Evolutionary conservation across 1,139 yeast species (phyloP).

Genomic region (Yamadazyma dushanensis): DNA sequence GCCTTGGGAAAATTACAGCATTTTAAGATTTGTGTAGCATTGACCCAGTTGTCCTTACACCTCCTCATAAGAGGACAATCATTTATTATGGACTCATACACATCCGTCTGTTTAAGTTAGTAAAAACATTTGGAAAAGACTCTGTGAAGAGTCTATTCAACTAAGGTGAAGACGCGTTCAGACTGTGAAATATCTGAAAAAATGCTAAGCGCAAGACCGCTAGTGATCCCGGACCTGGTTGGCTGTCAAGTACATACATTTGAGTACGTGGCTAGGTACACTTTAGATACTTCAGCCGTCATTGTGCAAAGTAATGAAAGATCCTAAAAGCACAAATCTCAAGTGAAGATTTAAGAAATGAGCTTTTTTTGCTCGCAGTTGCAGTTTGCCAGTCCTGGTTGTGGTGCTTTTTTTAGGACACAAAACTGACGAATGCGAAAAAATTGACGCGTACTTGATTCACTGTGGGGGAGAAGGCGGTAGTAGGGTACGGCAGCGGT

Average conservation of each 20-base stretch:
- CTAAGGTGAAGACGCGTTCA: slow-evolving; percentile 1
- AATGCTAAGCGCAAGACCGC: not conserved
- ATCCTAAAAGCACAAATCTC: slow-evolving; percentile 3
- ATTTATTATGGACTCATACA: slow-evolving; percentile 78
- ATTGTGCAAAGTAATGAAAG: slow-evolving; percentile 7
- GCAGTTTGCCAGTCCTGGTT: not conserved
- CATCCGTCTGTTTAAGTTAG: slow-evolving; percentile 50
- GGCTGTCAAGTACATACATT: slow-evolving; percentile 20
- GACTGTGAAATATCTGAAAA: not conserved
- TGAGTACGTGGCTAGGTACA: slow-evolving; percentile 29
- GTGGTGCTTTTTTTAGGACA: not conserved
- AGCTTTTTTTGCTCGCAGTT: not conserved
- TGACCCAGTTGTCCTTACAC: slow-evolving; percentile 89
- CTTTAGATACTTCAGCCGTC: slow-evolving; percentile 22
- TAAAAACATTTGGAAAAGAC: slow-evolving; percentile 7
- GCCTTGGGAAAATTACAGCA: slow-evolving; percentile 96
- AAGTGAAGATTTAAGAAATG: not conserved
- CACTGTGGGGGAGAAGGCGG: too few relatives aligned
- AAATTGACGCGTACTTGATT: too few relatives aligned
- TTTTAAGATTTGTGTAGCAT: slow-evolving; percentile 95
- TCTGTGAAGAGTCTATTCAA: not conserved
- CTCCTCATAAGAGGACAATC: slow-evolving; percentile 93
- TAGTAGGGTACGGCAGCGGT: too few relatives aligned
- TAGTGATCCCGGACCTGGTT: not conserved
- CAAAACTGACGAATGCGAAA: not conserved